These are phyloP conservation scores for Stephanodiscus triporus DNA, from an alignment of 108 stramenopile genomes.

Conservation along the genomic window DNA sequence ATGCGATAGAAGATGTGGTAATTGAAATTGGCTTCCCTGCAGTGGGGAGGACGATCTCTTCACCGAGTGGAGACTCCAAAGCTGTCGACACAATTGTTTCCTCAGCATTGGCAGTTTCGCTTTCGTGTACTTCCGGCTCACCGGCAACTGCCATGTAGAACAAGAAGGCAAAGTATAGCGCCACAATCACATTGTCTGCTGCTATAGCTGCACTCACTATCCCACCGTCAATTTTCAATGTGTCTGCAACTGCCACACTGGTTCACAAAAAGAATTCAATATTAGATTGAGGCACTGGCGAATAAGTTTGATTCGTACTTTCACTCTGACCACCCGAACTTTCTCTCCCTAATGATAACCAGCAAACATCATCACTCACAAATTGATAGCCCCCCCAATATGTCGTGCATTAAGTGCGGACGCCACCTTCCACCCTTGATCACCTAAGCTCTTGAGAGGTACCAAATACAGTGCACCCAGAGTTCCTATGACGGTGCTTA, in stretches of 20 bases:
- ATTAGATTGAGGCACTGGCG: background rate
- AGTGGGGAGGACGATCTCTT: slow-evolving; percentile 41
- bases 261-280: background rate
- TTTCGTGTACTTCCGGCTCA: slow-evolving; percentile 17
- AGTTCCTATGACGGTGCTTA: slow-evolving; percentile 84
- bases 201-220: slow-evolving; percentile 78
- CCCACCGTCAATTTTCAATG: slow-evolving; percentile 65
- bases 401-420: slow-evolving; percentile 87
- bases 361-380: slow-evolving; percentile 31
- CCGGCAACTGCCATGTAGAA: slow-evolving; percentile 65
- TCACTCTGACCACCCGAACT: too few species aligned
- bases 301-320: too few species aligned
- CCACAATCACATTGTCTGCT: slow-evolving; percentile 90
- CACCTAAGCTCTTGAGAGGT: slow-evolving; percentile 67
- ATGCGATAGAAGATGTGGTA: slow-evolving; percentile 59
- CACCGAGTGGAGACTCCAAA: slow-evolving; percentile 16
- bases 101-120: slow-evolving; percentile 11
- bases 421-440: slow-evolving; percentile 83
- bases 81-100: slow-evolving; percentile 2
- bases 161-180: slow-evolving; percentile 84
- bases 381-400: slow-evolving; percentile 97
- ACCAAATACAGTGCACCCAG: slow-evolving; percentile 71
- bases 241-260: slow-evolving; percentile 85
- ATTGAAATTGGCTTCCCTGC: slow-evolving; percentile 33
- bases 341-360: background rate